A percentile compares a stretch with the other conserved stretches of the same genome.
These are phyloP conservation scores for Ceratocystis diversiconidia DNA, from an alignment of 2,329 filamentous ascomycete genomes.

Conservation along the genomic window DNA sequence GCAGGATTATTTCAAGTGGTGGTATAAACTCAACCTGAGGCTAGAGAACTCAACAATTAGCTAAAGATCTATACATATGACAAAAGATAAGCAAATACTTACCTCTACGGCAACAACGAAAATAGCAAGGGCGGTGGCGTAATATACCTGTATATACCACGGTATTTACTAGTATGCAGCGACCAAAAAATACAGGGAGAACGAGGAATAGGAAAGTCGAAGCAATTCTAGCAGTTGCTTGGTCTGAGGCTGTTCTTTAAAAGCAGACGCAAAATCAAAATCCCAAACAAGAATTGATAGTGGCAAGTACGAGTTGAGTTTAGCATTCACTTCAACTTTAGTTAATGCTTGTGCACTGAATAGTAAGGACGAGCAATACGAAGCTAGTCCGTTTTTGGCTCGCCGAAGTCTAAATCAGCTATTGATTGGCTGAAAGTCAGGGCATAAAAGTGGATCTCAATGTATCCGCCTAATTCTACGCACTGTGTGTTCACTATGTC, in stretches of 20 bases:
- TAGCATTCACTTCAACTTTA: too few species aligned
- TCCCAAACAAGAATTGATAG: too few species aligned
- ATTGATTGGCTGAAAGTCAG: conserved; percentile 9
- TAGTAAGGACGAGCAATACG: conserved; percentile 9
- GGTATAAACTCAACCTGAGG: not conserved
- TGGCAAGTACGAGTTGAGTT: too few species aligned
- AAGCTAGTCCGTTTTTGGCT: conserved; percentile 18
- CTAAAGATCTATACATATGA: not conserved
- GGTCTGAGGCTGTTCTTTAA: too few species aligned
- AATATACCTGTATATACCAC: too few species aligned
- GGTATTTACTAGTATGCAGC: not conserved
- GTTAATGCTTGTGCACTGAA: too few species aligned
- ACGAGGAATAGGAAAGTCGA: too few species aligned
- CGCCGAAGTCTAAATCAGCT: conserved; percentile 3
- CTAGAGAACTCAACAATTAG: not conserved
- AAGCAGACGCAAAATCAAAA: too few species aligned
- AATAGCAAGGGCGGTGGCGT: too few species aligned
- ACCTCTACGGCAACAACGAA: not conserved
- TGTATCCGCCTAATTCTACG: not conserved
- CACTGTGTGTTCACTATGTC: not conserved
- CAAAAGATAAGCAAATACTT: not conserved
- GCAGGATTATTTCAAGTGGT: not conserved
- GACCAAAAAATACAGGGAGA: not conserved
- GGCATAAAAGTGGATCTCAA: not conserved
- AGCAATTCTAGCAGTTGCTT: too few species aligned